These are phyloP conservation scores for Bipolaris victoriae DNA, from an alignment of 2,329 filamentous ascomycete genomes.

Conservation along the genomic window DNA sequence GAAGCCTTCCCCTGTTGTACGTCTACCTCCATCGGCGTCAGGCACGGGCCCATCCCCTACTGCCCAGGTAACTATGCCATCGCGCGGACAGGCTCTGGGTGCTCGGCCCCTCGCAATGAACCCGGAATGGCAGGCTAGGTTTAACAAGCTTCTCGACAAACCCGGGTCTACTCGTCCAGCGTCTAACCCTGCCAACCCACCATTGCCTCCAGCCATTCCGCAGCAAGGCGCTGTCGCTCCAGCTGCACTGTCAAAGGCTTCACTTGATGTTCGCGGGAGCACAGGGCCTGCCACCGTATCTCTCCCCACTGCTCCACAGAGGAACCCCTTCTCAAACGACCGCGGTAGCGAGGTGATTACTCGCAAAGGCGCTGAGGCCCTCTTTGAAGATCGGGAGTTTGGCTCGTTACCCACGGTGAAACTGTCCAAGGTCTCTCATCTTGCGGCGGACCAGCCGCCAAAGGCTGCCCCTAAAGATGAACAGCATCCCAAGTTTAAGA, in stretches of 20 bases:
- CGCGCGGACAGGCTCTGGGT: slow-evolving; percentile 38
- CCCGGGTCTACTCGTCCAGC: slow-evolving; percentile 49
- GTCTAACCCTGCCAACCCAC: slow-evolving; percentile 17
- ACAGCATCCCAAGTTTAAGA: slow-evolving; percentile 29
- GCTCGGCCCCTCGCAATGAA: slow-evolving; percentile 50
- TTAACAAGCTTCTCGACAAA: slow-evolving; percentile 78
- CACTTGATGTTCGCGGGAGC: slow-evolving; percentile 60
- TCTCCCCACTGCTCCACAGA: slow-evolving; percentile 56
- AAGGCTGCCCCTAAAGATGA: slow-evolving; percentile 34
- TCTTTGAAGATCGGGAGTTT: slow-evolving; percentile 56
- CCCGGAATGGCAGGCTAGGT: slow-evolving; percentile 77
- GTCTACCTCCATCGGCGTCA: slow-evolving; percentile 69
- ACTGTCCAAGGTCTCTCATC: slow-evolving; percentile 40
- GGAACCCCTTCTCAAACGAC: slow-evolving; percentile 34
- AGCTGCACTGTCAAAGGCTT: slow-evolving; percentile 68
- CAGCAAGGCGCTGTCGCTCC: slow-evolving; percentile 61
- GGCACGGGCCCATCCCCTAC: slow-evolving; percentile 45
- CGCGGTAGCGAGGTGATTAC: slow-evolving; percentile 46
- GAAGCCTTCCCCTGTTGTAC: slow-evolving; percentile 75
- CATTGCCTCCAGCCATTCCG: slow-evolving; percentile 43
- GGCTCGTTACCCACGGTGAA: slow-evolving; percentile 53
- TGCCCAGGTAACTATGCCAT: slow-evolving; percentile 51
- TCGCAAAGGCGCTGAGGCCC: slow-evolving; percentile 50
- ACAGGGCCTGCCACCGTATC: slow-evolving; percentile 70
- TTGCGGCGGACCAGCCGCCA: slow-evolving; percentile 41